Base-by-base conservation (phyloP, 176 grass and related monocot genomes). In the Oryza australiensis region DNA sequence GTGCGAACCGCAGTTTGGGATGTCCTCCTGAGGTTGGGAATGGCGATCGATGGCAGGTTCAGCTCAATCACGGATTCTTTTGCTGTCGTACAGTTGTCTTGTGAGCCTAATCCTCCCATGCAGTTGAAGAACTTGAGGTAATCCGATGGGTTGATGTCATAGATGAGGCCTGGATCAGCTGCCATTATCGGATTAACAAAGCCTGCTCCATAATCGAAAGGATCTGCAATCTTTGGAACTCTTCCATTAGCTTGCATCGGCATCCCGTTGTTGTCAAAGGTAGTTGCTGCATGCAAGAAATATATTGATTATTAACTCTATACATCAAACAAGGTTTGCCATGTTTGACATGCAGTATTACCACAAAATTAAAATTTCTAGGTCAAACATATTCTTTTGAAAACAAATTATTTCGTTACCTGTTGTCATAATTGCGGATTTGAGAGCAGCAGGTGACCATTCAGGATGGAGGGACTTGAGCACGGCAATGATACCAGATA, bases 181-280 rank as follows among this genome's bases (percentile, higher is more conserved):
- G 88, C 88, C 12, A 38, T 82, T 28, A 42, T 72, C 2, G 88
- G 88, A 29, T 90, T 62, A 4, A 94, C 65, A 22, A 86, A 86
- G 0, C 91, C 91, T 15, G 88, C 88, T 45, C 91, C 91, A 12
- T 87, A 94, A 38, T 94, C 91, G n/a, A 94, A 94, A 13, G 91
- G 82, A 57, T 94, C 82, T 0, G 88, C 88, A 0, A 80, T 51
- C 79, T 90, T 94, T 66, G 62, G 74, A 14, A 41, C 68, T 43
- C 10, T 26, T 49, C 68, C 66, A 38, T 90, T 70, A 9, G 91
- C 88, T 72, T 41, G 20, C 55, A 94, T 75, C 15, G 66, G 88
- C 15, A 94, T 3, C 10, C 91, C 82, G 10, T 71, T 66, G 6
- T 26, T 23, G 80, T 90, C 82, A 5, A n/a, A 64, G 33, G 62